A percentile compares a stretch with the other conserved stretches of the same genome.
Conservation (phyloP, 495 filamentous ascomycete species). For the Penicillium taxi region DNA sequence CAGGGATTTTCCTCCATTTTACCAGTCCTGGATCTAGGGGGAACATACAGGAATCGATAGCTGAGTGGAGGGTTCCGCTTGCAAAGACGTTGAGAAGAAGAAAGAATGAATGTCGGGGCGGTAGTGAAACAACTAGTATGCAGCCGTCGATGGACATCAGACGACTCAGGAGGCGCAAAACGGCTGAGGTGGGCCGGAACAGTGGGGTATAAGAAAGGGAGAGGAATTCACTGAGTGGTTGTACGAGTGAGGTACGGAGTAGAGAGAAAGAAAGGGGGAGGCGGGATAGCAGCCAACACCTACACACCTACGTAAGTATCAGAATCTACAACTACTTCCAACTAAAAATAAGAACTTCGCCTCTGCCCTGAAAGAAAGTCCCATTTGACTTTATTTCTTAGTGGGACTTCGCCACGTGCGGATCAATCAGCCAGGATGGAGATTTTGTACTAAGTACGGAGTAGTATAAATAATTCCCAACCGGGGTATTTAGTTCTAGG, state of each 20-base stretch:
- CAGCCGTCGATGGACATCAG: slow-evolving; percentile 9
- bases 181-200: slow-evolving; percentile 15
- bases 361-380: no score
- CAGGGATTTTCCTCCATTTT: neutral
- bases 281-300: neutral
- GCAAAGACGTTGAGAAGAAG: slow-evolving; percentile 6
- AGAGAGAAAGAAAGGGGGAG: neutral
- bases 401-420: slow-evolving; percentile 20
- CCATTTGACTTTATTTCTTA: no score
- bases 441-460: neutral
- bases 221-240: neutral
- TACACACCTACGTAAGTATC: neutral
- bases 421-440: slow-evolving; percentile 14
- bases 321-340: neutral
- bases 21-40: no score
- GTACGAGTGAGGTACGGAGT: neutral
- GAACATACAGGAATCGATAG: neutral
- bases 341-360: no score
- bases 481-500: no score
- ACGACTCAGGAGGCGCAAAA: slow-evolving; percentile 17
- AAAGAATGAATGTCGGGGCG: slow-evolving; percentile 6
- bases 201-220: slow-evolving; percentile 7
- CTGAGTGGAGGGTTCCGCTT: neutral
- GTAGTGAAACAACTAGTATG: slow-evolving; percentile 11
- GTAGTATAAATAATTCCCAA: no score